Base-by-base conservation (phyloP, 176 grass and related monocot species). In the Oryza officinalis region DNA sequence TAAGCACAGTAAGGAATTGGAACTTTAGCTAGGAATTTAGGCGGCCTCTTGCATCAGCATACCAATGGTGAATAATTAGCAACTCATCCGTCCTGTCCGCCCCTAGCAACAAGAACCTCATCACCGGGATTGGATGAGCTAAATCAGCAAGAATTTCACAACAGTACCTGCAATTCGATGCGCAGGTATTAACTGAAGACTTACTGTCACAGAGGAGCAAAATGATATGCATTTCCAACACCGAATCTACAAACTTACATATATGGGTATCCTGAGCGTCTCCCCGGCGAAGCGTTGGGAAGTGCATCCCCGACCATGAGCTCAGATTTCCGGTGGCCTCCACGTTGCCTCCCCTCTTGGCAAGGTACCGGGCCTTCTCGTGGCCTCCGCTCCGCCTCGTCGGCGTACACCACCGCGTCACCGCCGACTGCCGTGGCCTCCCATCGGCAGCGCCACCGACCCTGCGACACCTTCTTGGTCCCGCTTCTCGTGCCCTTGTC, bases 91-190 rank as follows among this genome's bases (percentile, higher is more conserved):
- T 91, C 96, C 75, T 91, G 96, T 78, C 96, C 96, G 74, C 96
- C 92, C 68, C 89, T 98, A 77, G 93, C 96, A 84, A 98, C 89
- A 50, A 98, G 75, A 87, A 98, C 80, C 86, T 93, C 89, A 75
- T 98, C 92, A 71, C 92, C 92, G 0, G 30, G 30, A 30, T 30
- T 30, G 84, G 96, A 67, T 78, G 91, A 67, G 89, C 82, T 73
- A 98, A 95, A 90, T 98, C 96, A 72, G 96, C 92, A 79, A 98
- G 84, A 71, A 94, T 63, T 92, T 98, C 82, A 95, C 90, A 68
- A 91, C 91, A 18, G 92, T 98, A 35, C 92, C 95, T 98, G 87
- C 74, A 44, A 91, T 79, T 27, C 26, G 9, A 50, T 10, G 26
- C 33, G 2, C 23, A 37, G n/a, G n/a, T 67, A 71, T 75, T 59